A percentile compares a stretch with the other conserved stretches of the same genome.
Conservation (phyloP, 192 early-diverging fungal genomes). For the Coemansia sp. region DNA sequence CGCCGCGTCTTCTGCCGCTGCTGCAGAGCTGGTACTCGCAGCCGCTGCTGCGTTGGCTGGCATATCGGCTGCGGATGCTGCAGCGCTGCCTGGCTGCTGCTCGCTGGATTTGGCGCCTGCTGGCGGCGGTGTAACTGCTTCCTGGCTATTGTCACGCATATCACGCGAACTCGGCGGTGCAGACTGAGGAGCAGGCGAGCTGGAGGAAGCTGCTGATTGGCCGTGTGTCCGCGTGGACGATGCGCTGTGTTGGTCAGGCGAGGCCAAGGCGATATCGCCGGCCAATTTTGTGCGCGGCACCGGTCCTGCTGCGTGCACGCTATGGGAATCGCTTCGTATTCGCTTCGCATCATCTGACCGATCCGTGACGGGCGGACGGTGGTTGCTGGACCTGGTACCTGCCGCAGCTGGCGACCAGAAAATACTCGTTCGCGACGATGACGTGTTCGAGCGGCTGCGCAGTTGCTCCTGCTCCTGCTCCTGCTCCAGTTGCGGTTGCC, state of each 20-base stretch:
- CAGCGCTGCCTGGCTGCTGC: not conserved
- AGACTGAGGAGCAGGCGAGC: slow-evolving; percentile 1
- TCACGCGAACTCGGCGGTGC: slow-evolving; percentile 10
- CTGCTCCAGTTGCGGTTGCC: not conserved
- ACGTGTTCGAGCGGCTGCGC: not conserved
- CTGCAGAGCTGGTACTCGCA: not conserved
- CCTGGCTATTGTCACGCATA: slow-evolving; percentile 9
- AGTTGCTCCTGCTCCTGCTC: not conserved
- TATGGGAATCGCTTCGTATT: slow-evolving; percentile 9
- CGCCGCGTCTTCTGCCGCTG: not conserved
- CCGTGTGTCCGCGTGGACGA: not conserved
- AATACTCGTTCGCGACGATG: not conserved
- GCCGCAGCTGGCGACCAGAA: not conserved
- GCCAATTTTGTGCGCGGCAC: not conserved
- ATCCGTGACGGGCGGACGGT: slow-evolving; percentile 5
- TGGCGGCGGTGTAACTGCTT: not conserved
- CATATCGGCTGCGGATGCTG: not conserved
- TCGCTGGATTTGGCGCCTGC: not conserved
- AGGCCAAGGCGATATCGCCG: not conserved
- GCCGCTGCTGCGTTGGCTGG: not conserved
- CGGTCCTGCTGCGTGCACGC: not conserved
- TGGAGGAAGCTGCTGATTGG: slow-evolving; percentile 4
- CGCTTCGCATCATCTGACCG: slow-evolving; percentile 15
- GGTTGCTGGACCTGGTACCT: not conserved
- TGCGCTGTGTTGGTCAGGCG: slow-evolving; percentile 4